A percentile compares a stretch with the other conserved stretches of the same genome.
phyloP scores from a whole-genome alignment of 257 asterid species.

The Solanum appendiculatum region DNA sequence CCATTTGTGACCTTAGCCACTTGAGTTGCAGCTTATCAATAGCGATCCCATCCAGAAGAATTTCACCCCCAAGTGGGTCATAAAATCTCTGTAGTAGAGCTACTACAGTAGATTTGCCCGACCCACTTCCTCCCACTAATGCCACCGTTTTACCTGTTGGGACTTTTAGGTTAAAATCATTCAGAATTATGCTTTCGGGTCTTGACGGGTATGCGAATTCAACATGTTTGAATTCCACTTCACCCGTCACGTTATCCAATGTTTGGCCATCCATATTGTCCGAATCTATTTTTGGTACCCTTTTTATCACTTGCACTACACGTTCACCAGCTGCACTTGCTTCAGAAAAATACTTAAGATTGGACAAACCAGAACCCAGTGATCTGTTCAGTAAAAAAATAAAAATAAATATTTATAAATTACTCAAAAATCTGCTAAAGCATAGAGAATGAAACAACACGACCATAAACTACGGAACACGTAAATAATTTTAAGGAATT shows the following conservation, averaged over 20 bases:
- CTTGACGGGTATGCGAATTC: slow-evolving; percentile 73
- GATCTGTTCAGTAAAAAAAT: slow-evolving; percentile 26
- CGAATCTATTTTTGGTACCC: slow-evolving; percentile 75
- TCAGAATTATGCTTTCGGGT: slow-evolving; percentile 56
- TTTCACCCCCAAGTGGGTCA: slow-evolving; percentile 70
- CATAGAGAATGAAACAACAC: not conserved
- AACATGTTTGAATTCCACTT: slow-evolving; percentile 53
- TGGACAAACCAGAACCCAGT: slow-evolving; percentile 74
- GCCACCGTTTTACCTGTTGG: slow-evolving; percentile 80
- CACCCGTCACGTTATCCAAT: slow-evolving; percentile 44
- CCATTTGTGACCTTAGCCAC: slow-evolving; percentile 97
- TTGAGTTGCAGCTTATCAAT: slow-evolving; percentile 71
- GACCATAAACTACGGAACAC: not conserved
- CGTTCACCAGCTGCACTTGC: slow-evolving; percentile 79
- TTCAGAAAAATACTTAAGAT: slow-evolving; percentile 59
- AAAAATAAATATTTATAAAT: not conserved
- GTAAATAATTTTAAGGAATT: not conserved
- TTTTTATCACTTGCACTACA: slow-evolving; percentile 43
- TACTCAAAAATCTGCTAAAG: not conserved
- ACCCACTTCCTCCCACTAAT: slow-evolving; percentile 90
- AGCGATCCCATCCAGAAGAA: slow-evolving; percentile 59
- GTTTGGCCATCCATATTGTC: slow-evolving; percentile 56
- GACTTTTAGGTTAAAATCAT: slow-evolving; percentile 47
- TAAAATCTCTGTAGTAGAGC: slow-evolving; percentile 81
- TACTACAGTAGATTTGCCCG: slow-evolving; percentile 80